Evolutionary conservation across 75 land plant species (phyloP), one percentile per base, ranked within the genome.

Genomic region (Selaginella moellendorffii): DNA sequence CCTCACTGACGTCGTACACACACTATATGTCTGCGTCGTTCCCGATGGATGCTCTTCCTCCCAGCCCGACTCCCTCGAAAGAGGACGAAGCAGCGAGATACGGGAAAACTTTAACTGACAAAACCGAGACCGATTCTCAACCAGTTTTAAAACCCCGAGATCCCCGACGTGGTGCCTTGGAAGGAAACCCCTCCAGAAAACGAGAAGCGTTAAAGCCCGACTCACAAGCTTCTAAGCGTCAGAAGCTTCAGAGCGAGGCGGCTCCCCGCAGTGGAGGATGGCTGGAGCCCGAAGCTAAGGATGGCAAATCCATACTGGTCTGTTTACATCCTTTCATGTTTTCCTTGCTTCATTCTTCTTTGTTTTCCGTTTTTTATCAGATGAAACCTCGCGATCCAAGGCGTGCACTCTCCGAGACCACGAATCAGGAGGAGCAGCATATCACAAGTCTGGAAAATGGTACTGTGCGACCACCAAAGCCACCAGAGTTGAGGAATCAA

Each of bases 21-120:
- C 5, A 8, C 59, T 56, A 19, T 8, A 19, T 8, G 59, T 56
- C 59, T 8, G 59, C 59, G 5, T 18, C 51, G 18, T 21, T 56
- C n/a, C 59, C 59, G 19, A 25, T 21, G 24, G 21, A 8, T 19
- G 25, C 5, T 56, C 24, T 56, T 56, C 65, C 80, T 8, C 59
- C 59, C 8, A 56, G 59, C 59, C 59, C 59, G 2, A 56, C 59
- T 9, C 59, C 59, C 19, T 56, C 24, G 2, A 19, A 56, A 56
- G 59, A 56, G n/a, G 59, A 56, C 21, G 24, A 74, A 54, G 74
- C 46, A 5, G 46, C 46, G 52, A 61, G 67, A 66, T 2, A 79
- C 74, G 62, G 68, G 20, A 63, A 68, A 24, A 17, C 5, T 1
- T 27, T 1, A 31, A 54, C 10, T 56, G 8, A 19, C 21, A 21